Percentiles rank a stretch among this genome's conserved stretches.
phyloP scores from a whole-genome alignment of 148 eudicot genomes.

The Arctostaphylos glauca region DNA sequence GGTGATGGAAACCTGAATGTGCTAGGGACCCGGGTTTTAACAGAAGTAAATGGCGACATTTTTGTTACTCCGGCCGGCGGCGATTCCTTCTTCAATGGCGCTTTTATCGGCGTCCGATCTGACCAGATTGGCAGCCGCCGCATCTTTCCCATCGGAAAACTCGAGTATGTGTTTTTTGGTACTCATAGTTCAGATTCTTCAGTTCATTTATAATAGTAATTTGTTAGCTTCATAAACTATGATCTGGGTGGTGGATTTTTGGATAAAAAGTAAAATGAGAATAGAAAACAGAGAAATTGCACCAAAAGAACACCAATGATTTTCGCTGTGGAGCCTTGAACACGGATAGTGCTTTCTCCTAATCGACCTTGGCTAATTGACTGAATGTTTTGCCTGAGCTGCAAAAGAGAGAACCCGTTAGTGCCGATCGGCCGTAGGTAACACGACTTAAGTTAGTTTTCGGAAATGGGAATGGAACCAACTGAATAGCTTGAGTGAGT shows the following conservation, averaged over 20 bases:
- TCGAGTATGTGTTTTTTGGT: conserved; percentile 49
- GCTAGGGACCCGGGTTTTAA: conserved; percentile 50
- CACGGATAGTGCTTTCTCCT: too few species aligned
- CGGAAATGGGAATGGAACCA: too few species aligned
- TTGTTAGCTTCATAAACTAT: neutral
- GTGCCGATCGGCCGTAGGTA: too few species aligned
- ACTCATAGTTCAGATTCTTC: neutral
- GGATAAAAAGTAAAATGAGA: too few species aligned
- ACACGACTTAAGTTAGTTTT: too few species aligned
- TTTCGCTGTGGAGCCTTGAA: too few species aligned
- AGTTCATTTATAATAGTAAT: neutral
- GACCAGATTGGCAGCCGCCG: conserved; percentile 61
- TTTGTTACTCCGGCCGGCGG: conserved; percentile 49
- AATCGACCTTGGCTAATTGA: too few species aligned
- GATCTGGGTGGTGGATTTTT: conserved; percentile 3
- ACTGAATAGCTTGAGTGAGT: too few species aligned
- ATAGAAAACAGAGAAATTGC: too few species aligned
- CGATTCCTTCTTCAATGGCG: conserved; percentile 38
- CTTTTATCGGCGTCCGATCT: conserved; percentile 71
- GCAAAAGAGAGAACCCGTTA: too few species aligned
- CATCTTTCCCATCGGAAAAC: conserved; percentile 76
- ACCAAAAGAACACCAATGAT: too few species aligned
- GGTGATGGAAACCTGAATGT: conserved; percentile 46
- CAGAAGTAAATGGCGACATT: conserved; percentile 50
- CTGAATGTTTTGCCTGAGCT: too few species aligned